Conservation (phyloP, 305 asterid genomes). For the Plantago coronopus region DNA sequence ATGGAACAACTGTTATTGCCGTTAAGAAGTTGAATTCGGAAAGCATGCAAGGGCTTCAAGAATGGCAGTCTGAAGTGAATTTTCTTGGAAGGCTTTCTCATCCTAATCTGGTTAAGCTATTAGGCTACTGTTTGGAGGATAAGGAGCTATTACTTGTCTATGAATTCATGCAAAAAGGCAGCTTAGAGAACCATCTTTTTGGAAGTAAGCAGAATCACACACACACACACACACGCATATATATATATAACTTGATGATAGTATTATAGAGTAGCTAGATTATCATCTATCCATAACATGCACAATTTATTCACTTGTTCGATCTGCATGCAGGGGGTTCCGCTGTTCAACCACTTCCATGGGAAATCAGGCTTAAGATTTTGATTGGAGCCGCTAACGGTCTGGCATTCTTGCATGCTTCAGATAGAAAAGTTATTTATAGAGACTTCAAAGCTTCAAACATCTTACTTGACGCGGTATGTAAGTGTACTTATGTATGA, state of each 20-base stretch:
- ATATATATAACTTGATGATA: too few species aligned
- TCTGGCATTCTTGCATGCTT: conserved; percentile 46
- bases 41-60: conserved; percentile 44
- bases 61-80: conserved; percentile 54
- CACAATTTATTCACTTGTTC: neutral
- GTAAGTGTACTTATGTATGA: neutral
- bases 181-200: conserved; percentile 50
- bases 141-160: conserved; percentile 41
- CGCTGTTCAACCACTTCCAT: conserved; percentile 45
- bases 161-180: conserved; percentile 47
- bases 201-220: conserved; percentile 31
- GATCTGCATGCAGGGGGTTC: conserved; percentile 34
- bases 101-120: conserved; percentile 44
- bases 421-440: conserved; percentile 44
- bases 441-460: conserved; percentile 56
- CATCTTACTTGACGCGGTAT: conserved; percentile 54
- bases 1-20: conserved; percentile 32
- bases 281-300: neutral
- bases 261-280: too few species aligned
- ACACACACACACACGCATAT: neutral
- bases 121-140: conserved; percentile 47
- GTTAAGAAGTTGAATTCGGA: conserved; percentile 44
- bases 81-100: conserved; percentile 48
- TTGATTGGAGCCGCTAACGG: conserved; percentile 51
- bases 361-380: conserved; percentile 50